Percentiles rank a stretch among this genome's conserved stretches.
These are phyloP conservation scores for Phlebiopsis gigantea DNA, from an alignment of 768 basidiomycete genomes.

Conservation along the genomic window DNA sequence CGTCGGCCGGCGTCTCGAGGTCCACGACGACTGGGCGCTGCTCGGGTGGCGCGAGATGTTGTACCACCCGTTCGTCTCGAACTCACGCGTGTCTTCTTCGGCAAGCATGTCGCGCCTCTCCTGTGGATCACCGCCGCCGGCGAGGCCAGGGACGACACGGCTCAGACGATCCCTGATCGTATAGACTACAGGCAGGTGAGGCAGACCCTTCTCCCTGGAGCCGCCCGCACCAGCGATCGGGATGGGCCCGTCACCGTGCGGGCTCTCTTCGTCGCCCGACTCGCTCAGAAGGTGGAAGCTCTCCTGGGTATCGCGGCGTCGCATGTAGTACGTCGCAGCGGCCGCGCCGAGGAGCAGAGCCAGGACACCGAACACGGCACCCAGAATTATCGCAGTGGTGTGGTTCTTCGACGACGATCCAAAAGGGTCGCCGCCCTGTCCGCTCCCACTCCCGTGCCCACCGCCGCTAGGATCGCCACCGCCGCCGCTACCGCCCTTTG, in stretches of 20 bases:
- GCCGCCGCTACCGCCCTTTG: neutral
- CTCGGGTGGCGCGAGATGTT: slow-evolving; percentile 22
- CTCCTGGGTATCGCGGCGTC: slow-evolving; percentile 25
- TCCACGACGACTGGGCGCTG: slow-evolving; percentile 17
- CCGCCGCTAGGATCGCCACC: slow-evolving; percentile 10
- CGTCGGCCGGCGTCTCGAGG: slow-evolving; percentile 18
- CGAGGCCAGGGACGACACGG: slow-evolving; percentile 28
- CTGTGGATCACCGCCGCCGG: slow-evolving; percentile 8
- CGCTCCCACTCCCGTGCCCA: slow-evolving; percentile 17
- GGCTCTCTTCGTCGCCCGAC: slow-evolving; percentile 30
- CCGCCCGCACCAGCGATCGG: slow-evolving; percentile 20
- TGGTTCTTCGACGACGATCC: slow-evolving; percentile 18
- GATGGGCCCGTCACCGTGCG: slow-evolving; percentile 17
- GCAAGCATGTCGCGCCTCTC: slow-evolving; percentile 67
- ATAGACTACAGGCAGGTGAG: slow-evolving; percentile 16
- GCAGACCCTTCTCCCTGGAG: slow-evolving; percentile 18
- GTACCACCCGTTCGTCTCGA: slow-evolving; percentile 24
- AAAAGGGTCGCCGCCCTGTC: slow-evolving; percentile 14
- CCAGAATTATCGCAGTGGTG: slow-evolving; percentile 52
- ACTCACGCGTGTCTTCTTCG: slow-evolving; percentile 64
- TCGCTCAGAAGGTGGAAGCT: slow-evolving; percentile 26
- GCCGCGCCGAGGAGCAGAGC: slow-evolving; percentile 43
- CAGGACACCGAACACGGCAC: slow-evolving; percentile 55
- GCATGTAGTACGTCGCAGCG: slow-evolving; percentile 40
- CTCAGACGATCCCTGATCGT: slow-evolving; percentile 25